Conservation (phyloP, 352 stramenopile genomes). For the Pythium scleroteichum region DNA sequence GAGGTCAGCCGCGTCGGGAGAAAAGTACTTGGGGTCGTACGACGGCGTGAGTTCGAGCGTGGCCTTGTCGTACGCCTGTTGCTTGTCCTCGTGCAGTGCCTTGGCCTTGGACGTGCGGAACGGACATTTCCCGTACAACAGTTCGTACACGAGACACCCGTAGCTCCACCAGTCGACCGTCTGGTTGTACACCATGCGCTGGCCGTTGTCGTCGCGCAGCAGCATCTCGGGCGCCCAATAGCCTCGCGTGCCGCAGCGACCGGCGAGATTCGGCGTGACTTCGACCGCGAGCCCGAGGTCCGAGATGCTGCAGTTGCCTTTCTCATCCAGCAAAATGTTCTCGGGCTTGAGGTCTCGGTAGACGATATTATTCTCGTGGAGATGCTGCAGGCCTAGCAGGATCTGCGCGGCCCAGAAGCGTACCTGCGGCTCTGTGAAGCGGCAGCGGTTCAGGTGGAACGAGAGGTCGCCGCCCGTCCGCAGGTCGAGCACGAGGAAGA, state of each 20-base stretch:
- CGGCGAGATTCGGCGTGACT: constrained; percentile 85
- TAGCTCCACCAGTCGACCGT: constrained; percentile 98
- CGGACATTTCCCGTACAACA: constrained; percentile 96
- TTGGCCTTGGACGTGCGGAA: constrained; percentile 95
- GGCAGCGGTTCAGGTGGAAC: constrained; percentile 73
- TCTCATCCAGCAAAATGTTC: constrained; percentile 89
- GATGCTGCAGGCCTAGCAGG: constrained; percentile 71
- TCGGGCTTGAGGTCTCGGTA: constrained; percentile 89
- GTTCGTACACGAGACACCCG: constrained; percentile 96
- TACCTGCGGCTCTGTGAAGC: constrained; percentile 72
- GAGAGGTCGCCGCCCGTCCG: constrained; percentile 96
- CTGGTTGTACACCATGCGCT: constrained; percentile 93
- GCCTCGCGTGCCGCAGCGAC: constrained; percentile 69
- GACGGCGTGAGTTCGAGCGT: constrained; percentile 75
- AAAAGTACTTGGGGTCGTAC: constrained; percentile 84
- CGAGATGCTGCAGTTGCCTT: constrained; percentile 95
- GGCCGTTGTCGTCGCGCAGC: constrained; percentile 85
- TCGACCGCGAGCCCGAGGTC: constrained; percentile 96
- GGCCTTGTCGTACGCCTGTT: constrained; percentile 83
- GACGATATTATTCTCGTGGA: constrained; percentile 91
- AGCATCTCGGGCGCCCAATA: constrained; percentile 99
- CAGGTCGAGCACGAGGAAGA: constrained; percentile 97
- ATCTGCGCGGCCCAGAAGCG: constrained; percentile 85
- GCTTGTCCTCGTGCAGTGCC: constrained; percentile 91
- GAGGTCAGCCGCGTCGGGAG: constrained; percentile 67